Conservation (phyloP, 2,329 filamentous ascomycete species). For the Aspergillus arachidicola region DNA sequence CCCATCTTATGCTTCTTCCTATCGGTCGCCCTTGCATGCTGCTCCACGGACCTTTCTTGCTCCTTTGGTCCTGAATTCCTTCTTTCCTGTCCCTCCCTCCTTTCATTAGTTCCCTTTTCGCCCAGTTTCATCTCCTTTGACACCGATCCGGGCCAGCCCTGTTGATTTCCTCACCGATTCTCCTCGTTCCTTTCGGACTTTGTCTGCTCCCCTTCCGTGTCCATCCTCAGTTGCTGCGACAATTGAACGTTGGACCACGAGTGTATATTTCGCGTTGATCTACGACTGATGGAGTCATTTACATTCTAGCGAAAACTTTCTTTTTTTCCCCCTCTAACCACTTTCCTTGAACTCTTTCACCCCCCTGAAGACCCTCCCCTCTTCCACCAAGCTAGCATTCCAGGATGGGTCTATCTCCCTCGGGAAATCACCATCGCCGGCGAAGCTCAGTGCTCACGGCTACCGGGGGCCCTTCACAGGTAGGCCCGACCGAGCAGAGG, state of each 20-base stretch:
- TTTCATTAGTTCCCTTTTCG: conserved; percentile 7
- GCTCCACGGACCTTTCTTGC: conserved; percentile 4
- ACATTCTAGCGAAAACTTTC: conserved; percentile 2
- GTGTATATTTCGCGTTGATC: conserved; percentile 1
- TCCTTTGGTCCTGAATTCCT: conserved; percentile 10
- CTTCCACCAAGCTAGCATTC: conserved; percentile 1
- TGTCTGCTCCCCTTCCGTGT: neutral
- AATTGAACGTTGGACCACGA: neutral
- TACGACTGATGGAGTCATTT: conserved; percentile 11
- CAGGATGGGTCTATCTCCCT: conserved; percentile 38
- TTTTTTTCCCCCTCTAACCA: neutral
- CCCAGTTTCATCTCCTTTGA: conserved; percentile 8
- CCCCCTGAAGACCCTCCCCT: conserved; percentile 6
- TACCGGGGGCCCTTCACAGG: conserved; percentile 54
- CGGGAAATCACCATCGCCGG: conserved; percentile 40
- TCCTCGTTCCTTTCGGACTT: conserved; percentile 9
- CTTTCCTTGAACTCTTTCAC: neutral
- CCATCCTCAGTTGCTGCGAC: conserved; percentile 1
- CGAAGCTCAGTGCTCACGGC: conserved; percentile 41
- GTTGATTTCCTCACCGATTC: conserved; percentile 6
- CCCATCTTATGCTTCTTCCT: conserved; percentile 1
- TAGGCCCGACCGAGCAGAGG: conserved; percentile 36
- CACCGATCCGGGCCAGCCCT: conserved; percentile 6
- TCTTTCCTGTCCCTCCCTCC: conserved; percentile 10
- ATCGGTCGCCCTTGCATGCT: conserved; percentile 10